Evolutionary conservation across 257 asterid genomes (phyloP), one percentile per base, ranked within the genome.

Genomic region (Solanum appendiculatum): DNA sequence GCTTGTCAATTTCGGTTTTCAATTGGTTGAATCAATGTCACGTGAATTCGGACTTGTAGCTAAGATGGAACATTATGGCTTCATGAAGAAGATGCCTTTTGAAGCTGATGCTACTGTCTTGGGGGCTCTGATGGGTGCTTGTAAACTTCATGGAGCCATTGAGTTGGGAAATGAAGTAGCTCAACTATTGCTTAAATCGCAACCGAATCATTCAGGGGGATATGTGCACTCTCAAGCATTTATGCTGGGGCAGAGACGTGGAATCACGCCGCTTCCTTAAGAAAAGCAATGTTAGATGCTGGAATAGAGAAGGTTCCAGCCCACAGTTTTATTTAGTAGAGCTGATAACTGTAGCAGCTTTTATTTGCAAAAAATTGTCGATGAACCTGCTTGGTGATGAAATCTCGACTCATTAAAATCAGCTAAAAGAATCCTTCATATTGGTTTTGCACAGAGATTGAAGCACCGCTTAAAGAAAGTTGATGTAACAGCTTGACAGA

Each of bases 131-230:
- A n/a, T n/a, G n/a, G n/a, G n/a, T n/a, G n/a, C 98, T 82, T 96
- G 98, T 89, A 93, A 91, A 89, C 90, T 95, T 84, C 97, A 94
- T 80, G 98, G 98, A 86, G 93, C 88, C 48, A 87, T 95, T 31
- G 95, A 93, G 85, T 80, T 96, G 90, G 98, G 96, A 70, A 89
- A 93, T 66, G 95, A 92, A 90, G 94, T 95, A 5, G 99, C 98
- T 69, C 88, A 69, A 54, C 84, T 27, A 66, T 88, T 94, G 91
- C 89, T 93, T 82, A 89, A 92, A 89, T 88, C 93, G 92, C 95
- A 95, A 84, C 98, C 97, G 2, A 64, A 60, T 36, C 96, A 91
- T 84, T 93, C 95, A 85, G 98, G 98, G 42, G 85, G 92, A 46
- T 95, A 92, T 39, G 98, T 96, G 87, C 88, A n/a, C 85, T 95